These are phyloP conservation scores for Acorus gramineus DNA, from an alignment of 106 monocot genomes.

Conservation along the genomic window DNA sequence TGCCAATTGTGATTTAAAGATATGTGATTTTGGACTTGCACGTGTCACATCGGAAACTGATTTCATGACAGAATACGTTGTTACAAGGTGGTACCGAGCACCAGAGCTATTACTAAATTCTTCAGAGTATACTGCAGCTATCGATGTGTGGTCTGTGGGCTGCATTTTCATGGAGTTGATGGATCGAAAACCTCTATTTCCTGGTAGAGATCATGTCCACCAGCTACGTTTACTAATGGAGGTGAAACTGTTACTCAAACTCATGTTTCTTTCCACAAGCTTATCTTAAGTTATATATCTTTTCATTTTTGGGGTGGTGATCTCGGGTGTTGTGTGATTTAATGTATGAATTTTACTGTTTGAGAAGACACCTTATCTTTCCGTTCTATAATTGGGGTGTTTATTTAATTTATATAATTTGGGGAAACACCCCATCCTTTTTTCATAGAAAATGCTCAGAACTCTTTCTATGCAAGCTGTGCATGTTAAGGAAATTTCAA, in stretches of 20 bases:
- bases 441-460: no score
- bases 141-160: constrained; percentile 99
- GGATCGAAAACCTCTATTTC: constrained; percentile 87
- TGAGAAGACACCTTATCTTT: no score
- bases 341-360: no score
- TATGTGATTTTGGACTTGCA: constrained; percentile 96
- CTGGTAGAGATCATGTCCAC: constrained; percentile 95
- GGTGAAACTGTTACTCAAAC: constrained; percentile 16
- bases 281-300: no score
- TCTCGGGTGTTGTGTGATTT: no score
- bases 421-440: no score
- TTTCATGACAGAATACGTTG: constrained; percentile 99
- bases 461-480: no score
- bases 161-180: constrained; percentile 99
- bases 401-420: no score
- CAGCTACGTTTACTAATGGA: constrained; percentile 90
- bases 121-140: constrained; percentile 89
- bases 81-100: constrained; percentile 96
- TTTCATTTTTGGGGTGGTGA: no score
- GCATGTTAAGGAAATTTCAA: no score
- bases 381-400: no score
- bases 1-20: constrained; percentile 96
- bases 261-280: no score
- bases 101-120: constrained; percentile 87
- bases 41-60: constrained; percentile 95